A percentile compares a stretch with the other conserved stretches of the same genome.
These are phyloP conservation scores for Inonotus hispidus DNA, from an alignment of 1,284 basidiomycete genomes.

Conservation along the genomic window DNA sequence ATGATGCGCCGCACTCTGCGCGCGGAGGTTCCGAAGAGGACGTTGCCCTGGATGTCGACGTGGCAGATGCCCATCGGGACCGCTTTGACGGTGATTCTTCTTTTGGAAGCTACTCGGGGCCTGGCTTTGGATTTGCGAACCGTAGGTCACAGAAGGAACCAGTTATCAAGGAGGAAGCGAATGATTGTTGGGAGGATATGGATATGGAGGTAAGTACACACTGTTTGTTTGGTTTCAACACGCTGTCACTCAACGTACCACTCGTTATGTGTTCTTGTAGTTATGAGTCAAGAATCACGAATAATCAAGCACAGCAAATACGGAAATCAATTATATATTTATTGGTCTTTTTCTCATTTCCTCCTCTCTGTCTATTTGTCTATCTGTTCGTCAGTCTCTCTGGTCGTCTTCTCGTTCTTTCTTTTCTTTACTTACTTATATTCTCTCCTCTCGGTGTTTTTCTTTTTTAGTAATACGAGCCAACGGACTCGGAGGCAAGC, in stretches of 20 bases:
- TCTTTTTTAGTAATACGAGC: not conserved
- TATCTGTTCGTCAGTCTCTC: not conserved
- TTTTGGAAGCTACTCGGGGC: not conserved
- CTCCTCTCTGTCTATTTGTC: not conserved
- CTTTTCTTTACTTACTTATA: too few species aligned
- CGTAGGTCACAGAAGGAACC: slow-evolving; percentile 32
- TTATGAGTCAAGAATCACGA: slow-evolving; percentile 1
- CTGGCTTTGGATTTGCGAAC: not conserved
- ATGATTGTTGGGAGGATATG: slow-evolving; percentile 36
- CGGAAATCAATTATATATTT: not conserved
- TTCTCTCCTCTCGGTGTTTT: not conserved
- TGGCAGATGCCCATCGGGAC: slow-evolving; percentile 1
- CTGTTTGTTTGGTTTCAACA: not conserved
- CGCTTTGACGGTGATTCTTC: not conserved
- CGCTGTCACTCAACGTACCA: not conserved
- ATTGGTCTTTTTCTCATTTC: not conserved
- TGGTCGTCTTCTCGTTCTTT: not conserved
- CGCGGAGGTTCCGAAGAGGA: slow-evolving; percentile 11
- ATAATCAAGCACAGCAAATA: not conserved
- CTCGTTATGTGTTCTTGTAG: not conserved
- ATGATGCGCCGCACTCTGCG: slow-evolving; percentile 5
- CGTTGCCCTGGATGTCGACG: slow-evolving; percentile 8
- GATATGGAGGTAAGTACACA: slow-evolving; percentile 41
- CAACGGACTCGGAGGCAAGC: slow-evolving; percentile 9
- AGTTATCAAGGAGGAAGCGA: slow-evolving; percentile 30